Base-by-base conservation (phyloP, 257 asterid genomes). In the Rhazya stricta region DNA sequence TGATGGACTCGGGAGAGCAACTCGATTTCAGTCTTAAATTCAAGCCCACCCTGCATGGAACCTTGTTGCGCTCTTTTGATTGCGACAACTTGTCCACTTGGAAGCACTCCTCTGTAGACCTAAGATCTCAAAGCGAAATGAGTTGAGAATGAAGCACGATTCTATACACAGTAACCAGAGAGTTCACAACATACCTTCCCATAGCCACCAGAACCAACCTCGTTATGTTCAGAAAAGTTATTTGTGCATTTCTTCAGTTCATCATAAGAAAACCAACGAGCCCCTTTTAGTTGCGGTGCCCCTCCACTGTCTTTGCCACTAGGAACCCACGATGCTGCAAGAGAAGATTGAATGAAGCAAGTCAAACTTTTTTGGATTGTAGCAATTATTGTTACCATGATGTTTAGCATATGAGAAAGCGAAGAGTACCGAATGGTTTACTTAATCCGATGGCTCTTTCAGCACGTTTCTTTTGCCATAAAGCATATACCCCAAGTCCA, bases 271-370 rank as follows among this genome's bases (percentile, higher is more conserved):
- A 95, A 95, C 96, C 96, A 91, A 81, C 97, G 85, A 0, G 98
- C 94, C 42, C 99, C 99, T 88, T 92, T 92, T 62, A 95, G 88
- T 79, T 95, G 98, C 12, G 99, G 99, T 29, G 96, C 98, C 16
- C 97, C 91, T 76, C 97, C 97, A 58, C 98, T 94, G 83, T 94
- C 97, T 27, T 85, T 83, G 6, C 93, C 89, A 51, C 93, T 89
- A 6, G 98, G 90, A 69, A 86, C 94, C 99, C 99, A 95, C 10
- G 96, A 91, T 63, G 90, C 99, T 95, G 36, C 50, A 37, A 39
- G 43, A 29, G 23, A 79, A 79, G n/a, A 37, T 74, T 61, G 37
- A 80, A 72, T 39, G 73, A 78, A 76, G 60, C 37, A 60, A 70
- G 60, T 69, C 6, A 18, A 51, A 51, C 7, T 4, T 51, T 15